Evolutionary conservation across 441 rosid genomes (phyloP).

Genomic region (Pelargonium myrrhifolium): DNA sequence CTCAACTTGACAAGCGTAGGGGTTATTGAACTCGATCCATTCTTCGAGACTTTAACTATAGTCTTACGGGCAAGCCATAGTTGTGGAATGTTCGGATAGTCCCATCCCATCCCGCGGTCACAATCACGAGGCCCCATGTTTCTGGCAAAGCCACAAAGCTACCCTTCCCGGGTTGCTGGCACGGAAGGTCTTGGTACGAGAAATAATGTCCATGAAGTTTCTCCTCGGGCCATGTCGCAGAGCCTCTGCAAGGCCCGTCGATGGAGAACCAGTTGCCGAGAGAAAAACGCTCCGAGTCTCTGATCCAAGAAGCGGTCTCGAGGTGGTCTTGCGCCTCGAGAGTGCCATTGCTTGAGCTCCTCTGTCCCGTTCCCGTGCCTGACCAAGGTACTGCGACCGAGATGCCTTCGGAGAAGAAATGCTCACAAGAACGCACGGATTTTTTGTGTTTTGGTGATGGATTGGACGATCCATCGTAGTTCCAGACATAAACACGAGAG

Average conservation of each 20-base stretch:
- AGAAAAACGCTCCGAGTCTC: constrained; percentile 40
- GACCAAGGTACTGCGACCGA: constrained; percentile 65
- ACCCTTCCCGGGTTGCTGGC: not conserved
- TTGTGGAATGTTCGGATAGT: constrained; percentile 59
- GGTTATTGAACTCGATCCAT: not conserved
- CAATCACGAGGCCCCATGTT: constrained; percentile 73
- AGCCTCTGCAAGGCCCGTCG: constrained; percentile 44
- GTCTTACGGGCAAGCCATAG: constrained; percentile 54
- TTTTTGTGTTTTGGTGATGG: constrained; percentile 34
- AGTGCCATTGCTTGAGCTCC: not conserved
- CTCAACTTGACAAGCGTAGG: too few relatives aligned
- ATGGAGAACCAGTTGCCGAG: constrained; percentile 44
- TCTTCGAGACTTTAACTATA: constrained; percentile 14
- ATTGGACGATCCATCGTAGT: constrained; percentile 29
- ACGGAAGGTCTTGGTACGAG: not conserved
- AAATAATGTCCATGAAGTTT: constrained; percentile 33
- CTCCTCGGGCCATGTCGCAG: constrained; percentile 91
- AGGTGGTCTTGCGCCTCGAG: not conserved
- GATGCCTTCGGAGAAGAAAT: constrained; percentile 50
- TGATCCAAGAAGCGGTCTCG: constrained; percentile 21
- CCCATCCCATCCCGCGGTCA: constrained; percentile 70
- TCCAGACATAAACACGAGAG: constrained; percentile 67
- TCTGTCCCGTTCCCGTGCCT: constrained; percentile 13
- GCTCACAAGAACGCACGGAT: constrained; percentile 57
- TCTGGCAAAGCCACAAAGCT: constrained; percentile 20